Evolutionary conservation across 257 asterid genomes (phyloP), one percentile per base, ranked within the genome.

Genomic region (Forsythia viridissima): DNA sequence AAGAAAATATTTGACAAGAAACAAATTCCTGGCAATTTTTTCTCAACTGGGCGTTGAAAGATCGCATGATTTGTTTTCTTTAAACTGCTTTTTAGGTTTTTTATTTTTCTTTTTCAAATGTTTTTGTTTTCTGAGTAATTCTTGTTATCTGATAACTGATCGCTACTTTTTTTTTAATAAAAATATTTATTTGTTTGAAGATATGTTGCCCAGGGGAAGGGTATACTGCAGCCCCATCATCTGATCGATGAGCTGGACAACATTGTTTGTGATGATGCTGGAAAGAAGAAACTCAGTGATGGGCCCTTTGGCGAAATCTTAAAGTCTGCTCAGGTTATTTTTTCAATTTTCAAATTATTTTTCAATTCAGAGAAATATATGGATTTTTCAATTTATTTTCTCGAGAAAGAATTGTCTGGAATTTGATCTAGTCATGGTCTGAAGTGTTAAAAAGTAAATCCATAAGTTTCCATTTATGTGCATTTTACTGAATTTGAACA

Each of bases 141-240:
- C 34, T 30, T 30, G 34, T 30, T 73, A 4, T 24, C 18, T 76
- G n/a, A 7, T 61, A 72, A 15, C 15, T 48, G 68, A 37, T 44
- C n/a, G 4, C 6, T 18, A 5, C 39, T n/a, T 71, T 13, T 75
- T 15, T 76, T 57, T 52, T 63, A 43, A 3, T 48, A 18, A 55
- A 18, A 30, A 30, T 30, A 30, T 30, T 24, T 80, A 38, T 67
- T 8, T 66, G 52, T 76, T 74, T 79, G 79, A 81, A 96, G 99
- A 79, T 96, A 90, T 74, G 97, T 92, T 86, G 96, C 90, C 15
- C 98, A 93, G 91, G 99, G 99, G 88, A 96, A 96, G 88, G 84
- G 98, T 77, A 87, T 96, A 73, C 79, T 96, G 85, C 99, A 96
- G 82, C 92, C 99, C 30, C 99, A 94, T 83, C 85, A 82, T 80